These are phyloP conservation scores for Irpex sp. DNA, from an alignment of 1,284 basidiomycete species.

Conservation along the genomic window DNA sequence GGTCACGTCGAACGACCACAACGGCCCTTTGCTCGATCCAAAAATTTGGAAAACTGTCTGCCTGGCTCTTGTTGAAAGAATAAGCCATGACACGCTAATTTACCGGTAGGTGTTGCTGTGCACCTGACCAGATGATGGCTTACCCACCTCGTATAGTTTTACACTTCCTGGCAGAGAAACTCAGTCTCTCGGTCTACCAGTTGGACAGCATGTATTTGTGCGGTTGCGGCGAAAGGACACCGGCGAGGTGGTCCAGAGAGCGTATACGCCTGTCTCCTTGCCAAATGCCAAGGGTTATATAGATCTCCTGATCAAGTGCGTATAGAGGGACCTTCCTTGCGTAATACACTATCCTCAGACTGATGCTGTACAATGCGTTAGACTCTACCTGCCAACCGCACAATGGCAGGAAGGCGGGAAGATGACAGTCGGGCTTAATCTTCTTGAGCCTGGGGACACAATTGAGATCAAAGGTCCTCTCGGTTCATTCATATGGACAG, in stretches of 20 bases:
- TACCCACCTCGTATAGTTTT: slow-evolving; percentile 28
- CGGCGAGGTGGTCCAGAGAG: slow-evolving; percentile 52
- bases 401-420: slow-evolving; percentile 47
- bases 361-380: slow-evolving; percentile 9
- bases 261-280: slow-evolving; percentile 60
- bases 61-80: slow-evolving; percentile 36
- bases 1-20: not conserved
- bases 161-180: slow-evolving; percentile 34
- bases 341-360: not conserved
- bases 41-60: slow-evolving; percentile 51
- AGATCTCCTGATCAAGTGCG: slow-evolving; percentile 55
- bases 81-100: slow-evolving; percentile 48
- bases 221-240: slow-evolving; percentile 40
- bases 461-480: slow-evolving; percentile 67
- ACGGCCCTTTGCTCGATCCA: slow-evolving; percentile 41
- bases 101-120: slow-evolving; percentile 31
- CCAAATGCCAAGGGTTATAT: slow-evolving; percentile 43
- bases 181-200: slow-evolving; percentile 54
- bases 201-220: slow-evolving; percentile 63
- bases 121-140: not conserved
- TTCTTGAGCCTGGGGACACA: slow-evolving; percentile 44
- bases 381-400: slow-evolving; percentile 43
- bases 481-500: slow-evolving; percentile 56
- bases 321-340: not conserved
- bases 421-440: slow-evolving; percentile 53